These are phyloP conservation scores for Verticillium tricorpus DNA, from an alignment of 2,329 filamentous ascomycete species.

Conservation along the genomic window DNA sequence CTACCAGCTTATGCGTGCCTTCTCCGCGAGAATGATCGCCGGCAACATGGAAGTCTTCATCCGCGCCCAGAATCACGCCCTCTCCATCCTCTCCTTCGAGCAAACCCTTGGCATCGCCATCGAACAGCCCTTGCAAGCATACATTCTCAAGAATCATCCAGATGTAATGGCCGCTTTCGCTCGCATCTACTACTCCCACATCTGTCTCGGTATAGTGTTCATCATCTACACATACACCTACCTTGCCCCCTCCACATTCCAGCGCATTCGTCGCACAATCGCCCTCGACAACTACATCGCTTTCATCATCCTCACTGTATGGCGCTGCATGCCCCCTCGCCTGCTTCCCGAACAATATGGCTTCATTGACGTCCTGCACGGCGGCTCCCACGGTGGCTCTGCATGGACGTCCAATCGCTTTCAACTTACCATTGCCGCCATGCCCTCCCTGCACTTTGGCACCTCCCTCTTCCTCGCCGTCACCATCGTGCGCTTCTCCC, in stretches of 20 bases:
- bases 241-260: constrained; percentile 32
- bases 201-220: constrained; percentile 39
- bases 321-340: constrained; percentile 43
- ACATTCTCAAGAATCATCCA: constrained; percentile 28
- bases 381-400: constrained; percentile 18
- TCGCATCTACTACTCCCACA: constrained; percentile 41
- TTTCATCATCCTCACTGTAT: constrained; percentile 40
- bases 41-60: constrained; percentile 31
- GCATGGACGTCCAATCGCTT: constrained; percentile 40
- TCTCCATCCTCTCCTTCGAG: constrained; percentile 34
- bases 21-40: constrained; percentile 35
- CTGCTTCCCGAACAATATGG: constrained; percentile 41
- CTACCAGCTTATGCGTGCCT: constrained; percentile 38
- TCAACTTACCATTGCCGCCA: constrained; percentile 42
- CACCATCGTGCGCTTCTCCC: constrained; percentile 31
- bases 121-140: constrained; percentile 33
- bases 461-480: constrained; percentile 30
- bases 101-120: constrained; percentile 29
- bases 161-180: constrained; percentile 34
- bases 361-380: constrained; percentile 41
- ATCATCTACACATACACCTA: constrained; percentile 43
- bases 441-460: constrained; percentile 45
- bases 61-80: constrained; percentile 32
- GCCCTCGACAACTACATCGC: constrained; percentile 43
- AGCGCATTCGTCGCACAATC: constrained; percentile 38